Evolutionary conservation across 352 stramenopile species (phyloP).

Genomic region (Phytophthora niederhauseri): DNA sequence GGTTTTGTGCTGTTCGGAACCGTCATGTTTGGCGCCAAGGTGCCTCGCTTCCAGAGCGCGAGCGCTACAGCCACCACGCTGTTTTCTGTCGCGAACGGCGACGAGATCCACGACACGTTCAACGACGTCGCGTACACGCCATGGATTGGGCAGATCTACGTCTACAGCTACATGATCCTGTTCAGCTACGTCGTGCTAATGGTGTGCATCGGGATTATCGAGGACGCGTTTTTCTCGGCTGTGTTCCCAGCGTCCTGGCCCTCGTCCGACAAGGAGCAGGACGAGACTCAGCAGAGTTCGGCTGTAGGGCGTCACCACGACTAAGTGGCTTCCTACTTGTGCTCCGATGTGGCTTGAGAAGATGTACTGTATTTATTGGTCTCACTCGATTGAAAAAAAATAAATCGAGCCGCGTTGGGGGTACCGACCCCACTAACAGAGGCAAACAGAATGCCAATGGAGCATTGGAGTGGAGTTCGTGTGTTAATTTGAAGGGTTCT

Average conservation of each 20-base stretch:
- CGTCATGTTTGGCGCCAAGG: conserved; percentile 86
- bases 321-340: conserved; percentile 1
- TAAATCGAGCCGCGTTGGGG: too few species aligned
- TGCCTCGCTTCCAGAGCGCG: conserved; percentile 75
- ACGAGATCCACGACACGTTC: conserved; percentile 91
- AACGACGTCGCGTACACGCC: conserved; percentile 69
- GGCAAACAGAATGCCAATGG: too few species aligned
- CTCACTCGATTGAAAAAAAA: too few species aligned
- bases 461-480: too few species aligned
- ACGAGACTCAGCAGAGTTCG: conserved; percentile 2
- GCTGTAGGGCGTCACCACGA: conserved; percentile 11
- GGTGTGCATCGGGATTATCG: conserved; percentile 90
- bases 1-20: conserved; percentile 88
- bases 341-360: neutral
- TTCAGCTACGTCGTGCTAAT: conserved; percentile 92
- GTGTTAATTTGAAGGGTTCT: too few species aligned
- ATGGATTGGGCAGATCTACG: conserved; percentile 83
- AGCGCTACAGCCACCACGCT: conserved; percentile 75
- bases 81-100: conserved; percentile 87
- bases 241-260: conserved; percentile 76
- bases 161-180: conserved; percentile 88
- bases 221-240: conserved; percentile 89
- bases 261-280: conserved; percentile 12
- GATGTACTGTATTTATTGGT: neutral
- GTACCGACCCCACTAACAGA: too few species aligned